These are phyloP conservation scores for Clonostachys chloroleuca DNA, from an alignment of 2,329 filamentous ascomycete genomes.

Conservation along the genomic window DNA sequence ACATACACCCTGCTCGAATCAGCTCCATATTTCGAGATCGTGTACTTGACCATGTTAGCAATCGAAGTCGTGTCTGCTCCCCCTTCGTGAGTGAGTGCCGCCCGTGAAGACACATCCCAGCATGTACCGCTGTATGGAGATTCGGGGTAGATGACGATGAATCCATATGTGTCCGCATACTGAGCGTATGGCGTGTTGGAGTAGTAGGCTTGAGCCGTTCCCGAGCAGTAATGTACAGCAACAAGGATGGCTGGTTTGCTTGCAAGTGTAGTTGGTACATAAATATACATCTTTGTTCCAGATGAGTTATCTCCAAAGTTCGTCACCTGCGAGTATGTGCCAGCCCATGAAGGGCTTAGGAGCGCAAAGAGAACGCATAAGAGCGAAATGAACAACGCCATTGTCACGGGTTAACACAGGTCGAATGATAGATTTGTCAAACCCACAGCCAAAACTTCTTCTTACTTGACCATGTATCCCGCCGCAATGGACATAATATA, in stretches of 20 bases:
- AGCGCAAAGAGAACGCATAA: too few relatives aligned
- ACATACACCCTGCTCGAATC: slow-evolving; percentile 48
- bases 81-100: slow-evolving; percentile 47
- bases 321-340: slow-evolving; percentile 1
- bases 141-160: slow-evolving; percentile 50
- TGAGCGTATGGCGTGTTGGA: slow-evolving; percentile 39
- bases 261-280: slow-evolving; percentile 18
- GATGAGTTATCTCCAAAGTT: slow-evolving; percentile 6
- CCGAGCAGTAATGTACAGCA: slow-evolving; percentile 49
- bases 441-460: too few relatives aligned
- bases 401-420: too few relatives aligned
- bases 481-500: too few relatives aligned
- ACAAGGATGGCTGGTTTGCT: slow-evolving; percentile 41
- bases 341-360: too few relatives aligned
- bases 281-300: slow-evolving; percentile 14
- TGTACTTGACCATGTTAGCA: slow-evolving; percentile 54
- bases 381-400: too few relatives aligned
- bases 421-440: too few relatives aligned
- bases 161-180: slow-evolving; percentile 32
- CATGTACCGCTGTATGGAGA: slow-evolving; percentile 46
- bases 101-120: slow-evolving; percentile 52
- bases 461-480: too few relatives aligned
- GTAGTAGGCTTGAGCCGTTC: slow-evolving; percentile 44
- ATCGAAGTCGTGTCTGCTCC: slow-evolving; percentile 53
- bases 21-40: slow-evolving; percentile 44